Conservation (phyloP, 2,329 filamentous ascomycete species). For the Aspergillus fumigatus region DNA sequence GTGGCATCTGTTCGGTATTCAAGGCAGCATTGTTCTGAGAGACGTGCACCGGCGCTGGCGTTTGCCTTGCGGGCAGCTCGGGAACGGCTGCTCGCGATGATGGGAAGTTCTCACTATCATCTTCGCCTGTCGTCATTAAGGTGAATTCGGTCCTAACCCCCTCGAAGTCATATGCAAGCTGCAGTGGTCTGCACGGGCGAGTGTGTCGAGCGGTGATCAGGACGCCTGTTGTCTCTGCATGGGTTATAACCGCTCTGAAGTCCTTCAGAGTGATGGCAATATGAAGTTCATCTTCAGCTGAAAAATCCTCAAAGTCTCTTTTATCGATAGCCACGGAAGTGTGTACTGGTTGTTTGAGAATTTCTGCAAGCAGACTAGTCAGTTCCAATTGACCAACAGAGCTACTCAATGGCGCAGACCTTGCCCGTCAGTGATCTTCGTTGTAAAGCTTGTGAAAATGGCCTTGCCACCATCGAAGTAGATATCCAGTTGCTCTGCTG, state of each 20-base stretch:
- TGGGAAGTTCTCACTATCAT: slow-evolving; percentile 34
- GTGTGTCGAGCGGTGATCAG: slow-evolving; percentile 56
- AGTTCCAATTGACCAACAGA: slow-evolving; percentile 1
- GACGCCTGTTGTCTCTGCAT: slow-evolving; percentile 56
- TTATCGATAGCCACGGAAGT: slow-evolving; percentile 60
- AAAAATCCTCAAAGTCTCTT: slow-evolving; percentile 58
- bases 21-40: slow-evolving; percentile 10
- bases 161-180: slow-evolving; percentile 54
- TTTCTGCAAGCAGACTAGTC: slow-evolving; percentile 42
- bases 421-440: slow-evolving; percentile 59
- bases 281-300: slow-evolving; percentile 56
- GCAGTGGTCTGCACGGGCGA: slow-evolving; percentile 55
- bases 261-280: slow-evolving; percentile 62
- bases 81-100: slow-evolving; percentile 38
- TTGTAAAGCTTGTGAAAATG: slow-evolving; percentile 63
- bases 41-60: slow-evolving; percentile 27
- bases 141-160: slow-evolving; percentile 58
- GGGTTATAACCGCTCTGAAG: slow-evolving; percentile 60
- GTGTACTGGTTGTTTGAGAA: slow-evolving; percentile 61
- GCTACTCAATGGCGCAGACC: slow-evolving; percentile 32
- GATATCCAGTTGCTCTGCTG: slow-evolving; percentile 61
- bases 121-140: slow-evolving; percentile 60
- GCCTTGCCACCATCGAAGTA: slow-evolving; percentile 54
- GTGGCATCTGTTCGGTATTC: slow-evolving; percentile 24
- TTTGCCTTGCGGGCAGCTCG: slow-evolving; percentile 38